Base-by-base conservation (phyloP, 371 early-diverging fungal genomes). In the Rhizopus sp. region DNA sequence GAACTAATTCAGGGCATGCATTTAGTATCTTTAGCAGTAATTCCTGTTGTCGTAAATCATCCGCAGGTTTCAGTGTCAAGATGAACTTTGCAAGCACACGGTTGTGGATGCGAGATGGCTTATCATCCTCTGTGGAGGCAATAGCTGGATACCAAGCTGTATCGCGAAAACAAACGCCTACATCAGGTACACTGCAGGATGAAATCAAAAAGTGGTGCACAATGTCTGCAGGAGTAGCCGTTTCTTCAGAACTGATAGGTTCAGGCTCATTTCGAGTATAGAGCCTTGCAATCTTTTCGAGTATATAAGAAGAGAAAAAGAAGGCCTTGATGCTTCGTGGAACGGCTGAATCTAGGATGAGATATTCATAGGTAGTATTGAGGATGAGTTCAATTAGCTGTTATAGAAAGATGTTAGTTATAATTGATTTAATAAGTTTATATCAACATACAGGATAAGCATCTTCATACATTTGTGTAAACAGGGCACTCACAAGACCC, bases 1-100 rank as follows among this genome's bases (percentile, higher is more conserved):
- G 81, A 5, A 89, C 84, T n/a, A 93, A 69, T 54, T 92, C 93
- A 5, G 94, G 93, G 59, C 90, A 92, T 9, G 80, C 83, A 9
- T 62, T 55, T 29, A 93, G 57, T 23, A 91, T 83, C 15, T 76
- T 79, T 3, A 91, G 64, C 5, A 91, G 55, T 5, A 92, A 64
- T 47, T 82, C 80, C 56, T 84, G 87, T 63, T 94, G 93, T 3
- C 78, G 72, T 35, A 77, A 60, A 60, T 89, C 84, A 52, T 90
- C 89, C 6, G 85, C 74, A 9, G 89, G 88, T 6, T 85, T 81
- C 16, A 94, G 68, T 16, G 74, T 68, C 5, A 64, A 52, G 3
- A 88, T 68, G 34, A 92, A 86, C 41, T 82, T 78, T 0, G 83
- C 66, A n/a, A 93, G 68, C 7, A 77, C 69, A 30, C 73, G 77